Evolutionary conservation across 345 rosid genomes (phyloP).

Genomic region (Raphanus sativus): DNA sequence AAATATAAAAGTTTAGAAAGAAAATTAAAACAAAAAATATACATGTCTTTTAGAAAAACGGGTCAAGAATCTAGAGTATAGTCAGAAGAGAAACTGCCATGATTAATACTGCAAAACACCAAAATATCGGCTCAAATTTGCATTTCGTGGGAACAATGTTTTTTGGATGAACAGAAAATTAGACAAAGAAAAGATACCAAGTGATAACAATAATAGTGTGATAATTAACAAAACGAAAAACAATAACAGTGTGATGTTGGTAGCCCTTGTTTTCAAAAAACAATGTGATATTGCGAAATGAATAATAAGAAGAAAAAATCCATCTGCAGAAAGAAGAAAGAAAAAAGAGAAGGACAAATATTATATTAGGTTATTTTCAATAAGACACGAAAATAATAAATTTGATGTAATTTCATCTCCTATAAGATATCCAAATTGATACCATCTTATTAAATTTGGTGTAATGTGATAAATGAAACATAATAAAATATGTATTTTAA

Average conservation of each 20-base stretch:
- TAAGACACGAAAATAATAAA: too few relatives aligned
- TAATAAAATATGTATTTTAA: too few relatives aligned
- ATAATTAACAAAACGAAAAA: background rate
- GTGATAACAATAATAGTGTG: background rate
- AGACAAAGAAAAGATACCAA: conserved; percentile 24
- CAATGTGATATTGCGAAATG: background rate
- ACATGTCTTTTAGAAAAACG: too few relatives aligned
- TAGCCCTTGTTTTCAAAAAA: background rate
- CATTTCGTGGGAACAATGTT: conserved; percentile 9
- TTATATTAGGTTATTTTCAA: too few relatives aligned
- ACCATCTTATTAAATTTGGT: too few relatives aligned
- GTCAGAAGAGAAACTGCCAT: conserved; percentile 20
- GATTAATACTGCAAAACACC: conserved; percentile 23
- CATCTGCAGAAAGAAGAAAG: background rate
- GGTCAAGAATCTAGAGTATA: background rate
- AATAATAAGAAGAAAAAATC: background rate
- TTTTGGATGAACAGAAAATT: background rate
- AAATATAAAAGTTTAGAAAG: too few relatives aligned
- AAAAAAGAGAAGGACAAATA: conserved; percentile 20
- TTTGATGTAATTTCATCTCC: too few relatives aligned
- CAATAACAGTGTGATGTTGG: too few relatives aligned
- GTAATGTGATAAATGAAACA: too few relatives aligned
- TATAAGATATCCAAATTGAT: too few relatives aligned
- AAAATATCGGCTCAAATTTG: conserved; percentile 25
- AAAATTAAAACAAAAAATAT: too few relatives aligned